These are phyloP conservation scores for Colletotrichum cuscutae DNA, from an alignment of 2,329 filamentous ascomycete species.

Conservation along the genomic window DNA sequence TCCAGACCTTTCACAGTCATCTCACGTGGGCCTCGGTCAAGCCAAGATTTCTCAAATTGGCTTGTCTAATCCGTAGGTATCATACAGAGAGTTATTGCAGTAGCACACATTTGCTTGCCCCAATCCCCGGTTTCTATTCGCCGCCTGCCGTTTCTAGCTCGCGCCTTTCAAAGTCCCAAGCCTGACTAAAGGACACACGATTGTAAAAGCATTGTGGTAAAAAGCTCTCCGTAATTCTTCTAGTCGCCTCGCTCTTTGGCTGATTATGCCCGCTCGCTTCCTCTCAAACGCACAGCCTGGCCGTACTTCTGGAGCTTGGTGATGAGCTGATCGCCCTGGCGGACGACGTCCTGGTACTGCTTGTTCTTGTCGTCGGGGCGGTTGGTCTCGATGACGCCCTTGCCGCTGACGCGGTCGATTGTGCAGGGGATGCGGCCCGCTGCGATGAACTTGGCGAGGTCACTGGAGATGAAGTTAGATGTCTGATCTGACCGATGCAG, in stretches of 20 bases:
- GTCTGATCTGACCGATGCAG: background rate
- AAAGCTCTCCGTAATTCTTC: background rate
- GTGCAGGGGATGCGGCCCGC: slow-evolving; percentile 94
- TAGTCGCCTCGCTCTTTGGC: background rate
- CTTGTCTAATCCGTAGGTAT: slow-evolving; percentile 44
- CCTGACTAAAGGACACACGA: background rate
- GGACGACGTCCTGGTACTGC: slow-evolving; percentile 98
- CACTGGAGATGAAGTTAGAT: slow-evolving; percentile 61
- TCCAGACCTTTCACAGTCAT: background rate
- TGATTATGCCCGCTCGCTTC: slow-evolving; percentile 86
- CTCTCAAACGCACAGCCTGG: slow-evolving; percentile 91
- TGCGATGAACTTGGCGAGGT: slow-evolving; percentile 96
- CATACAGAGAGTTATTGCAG: slow-evolving; percentile 43
- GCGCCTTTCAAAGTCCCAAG: slow-evolving; percentile 2
- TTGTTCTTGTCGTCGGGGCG: slow-evolving; percentile 99
- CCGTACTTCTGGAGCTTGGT: slow-evolving; percentile 99
- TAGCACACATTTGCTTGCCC: slow-evolving; percentile 37
- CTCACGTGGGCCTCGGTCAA: background rate
- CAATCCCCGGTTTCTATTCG: slow-evolving; percentile 17
- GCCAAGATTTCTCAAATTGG: slow-evolving; percentile 34
- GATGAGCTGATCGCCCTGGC: slow-evolving; percentile 96
- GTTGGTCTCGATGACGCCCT: slow-evolving; percentile 98
- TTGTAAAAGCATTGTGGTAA: background rate
- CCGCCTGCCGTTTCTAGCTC: slow-evolving; percentile 20
- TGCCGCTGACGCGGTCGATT: slow-evolving; percentile 95